These are phyloP conservation scores for Asterophora lycoperdoides DNA, from an alignment of 768 basidiomycete species.

Conservation along the genomic window DNA sequence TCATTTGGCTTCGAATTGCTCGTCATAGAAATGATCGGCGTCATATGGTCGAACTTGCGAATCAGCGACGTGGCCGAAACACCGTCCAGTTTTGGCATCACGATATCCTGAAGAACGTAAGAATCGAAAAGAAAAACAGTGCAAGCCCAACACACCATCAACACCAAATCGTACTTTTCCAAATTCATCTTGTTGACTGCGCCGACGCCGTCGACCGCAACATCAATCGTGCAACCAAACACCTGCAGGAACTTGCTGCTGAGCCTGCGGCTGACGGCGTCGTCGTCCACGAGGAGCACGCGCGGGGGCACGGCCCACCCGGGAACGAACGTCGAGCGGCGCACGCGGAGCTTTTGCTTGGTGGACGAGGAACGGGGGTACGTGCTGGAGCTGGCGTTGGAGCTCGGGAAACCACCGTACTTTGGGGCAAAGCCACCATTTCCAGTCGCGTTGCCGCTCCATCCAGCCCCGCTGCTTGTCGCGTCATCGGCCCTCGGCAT, in stretches of 20 bases:
- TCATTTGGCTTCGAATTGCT: slow-evolving; percentile 91
- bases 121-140: neutral
- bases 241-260: slow-evolving; percentile 93
- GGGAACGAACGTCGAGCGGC: slow-evolving; percentile 78
- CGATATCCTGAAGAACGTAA: slow-evolving; percentile 67
- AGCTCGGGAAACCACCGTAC: too few relatives aligned
- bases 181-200: slow-evolving; percentile 97
- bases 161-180: slow-evolving; percentile 91
- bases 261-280: slow-evolving; percentile 83
- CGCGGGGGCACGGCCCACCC: slow-evolving; percentile 90
- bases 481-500: slow-evolving; percentile 45
- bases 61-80: slow-evolving; percentile 90
- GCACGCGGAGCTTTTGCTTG: slow-evolving; percentile 55
- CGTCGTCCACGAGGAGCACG: slow-evolving; percentile 93
- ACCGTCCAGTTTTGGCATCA: slow-evolving; percentile 88
- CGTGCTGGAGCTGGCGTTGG: neutral
- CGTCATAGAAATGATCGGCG: slow-evolving; percentile 99
- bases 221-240: slow-evolving; percentile 91
- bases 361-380: neutral
- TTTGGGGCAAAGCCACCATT: too few relatives aligned
- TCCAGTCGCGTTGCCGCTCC: slow-evolving; percentile 31
- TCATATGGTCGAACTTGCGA: slow-evolving; percentile 90
- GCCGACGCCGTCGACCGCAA: slow-evolving; percentile 87
- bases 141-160: slow-evolving; percentile 72
- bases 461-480: slow-evolving; percentile 34